Evolutionary conservation across 2,329 filamentous ascomycete species (phyloP).

Genomic region (Aspergillus tamarii): DNA sequence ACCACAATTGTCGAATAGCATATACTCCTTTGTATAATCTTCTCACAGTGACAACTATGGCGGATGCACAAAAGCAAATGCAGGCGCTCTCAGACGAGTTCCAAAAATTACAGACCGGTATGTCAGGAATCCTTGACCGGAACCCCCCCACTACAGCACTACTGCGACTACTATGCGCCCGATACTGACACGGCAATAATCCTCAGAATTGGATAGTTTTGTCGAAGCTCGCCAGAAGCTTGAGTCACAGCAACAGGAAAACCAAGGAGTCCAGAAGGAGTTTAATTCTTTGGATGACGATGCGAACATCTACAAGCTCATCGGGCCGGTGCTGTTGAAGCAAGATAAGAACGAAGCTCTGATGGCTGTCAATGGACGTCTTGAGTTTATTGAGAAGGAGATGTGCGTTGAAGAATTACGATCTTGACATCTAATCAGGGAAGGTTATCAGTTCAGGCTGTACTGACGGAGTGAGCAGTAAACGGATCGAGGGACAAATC

Average conservation of each 20-base stretch:
- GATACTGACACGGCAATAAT: not conserved
- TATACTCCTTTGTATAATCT: not conserved
- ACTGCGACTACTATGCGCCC: not conserved
- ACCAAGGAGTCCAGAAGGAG: conserved; percentile 86
- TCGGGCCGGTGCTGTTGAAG: conserved; percentile 90
- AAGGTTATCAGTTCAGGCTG: conserved; percentile 11
- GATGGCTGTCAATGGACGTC: conserved; percentile 83
- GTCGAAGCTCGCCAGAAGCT: conserved; percentile 85
- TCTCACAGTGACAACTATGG: conserved; percentile 53
- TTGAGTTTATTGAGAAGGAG: conserved; percentile 92
- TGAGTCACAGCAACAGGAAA: conserved; percentile 91
- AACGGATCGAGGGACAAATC: conserved; percentile 69
- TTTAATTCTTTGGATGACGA: conserved; percentile 78
- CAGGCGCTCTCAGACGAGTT: conserved; percentile 86
- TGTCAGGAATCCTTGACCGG: conserved; percentile 17
- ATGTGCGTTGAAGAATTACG: conserved; percentile 63
- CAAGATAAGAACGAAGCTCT: conserved; percentile 90
- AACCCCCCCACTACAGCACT: not conserved
- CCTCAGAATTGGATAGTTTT: conserved; percentile 73
- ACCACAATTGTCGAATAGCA: conserved; percentile 10
- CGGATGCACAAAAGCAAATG: conserved; percentile 73
- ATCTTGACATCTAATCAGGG: not conserved
- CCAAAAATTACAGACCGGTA: conserved; percentile 82
- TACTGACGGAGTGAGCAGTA: conserved; percentile 47
- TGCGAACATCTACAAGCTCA: conserved; percentile 92